Evolutionary conservation across 1,284 basidiomycete species (phyloP).

Genomic region (Malassezia brasiliensis): DNA sequence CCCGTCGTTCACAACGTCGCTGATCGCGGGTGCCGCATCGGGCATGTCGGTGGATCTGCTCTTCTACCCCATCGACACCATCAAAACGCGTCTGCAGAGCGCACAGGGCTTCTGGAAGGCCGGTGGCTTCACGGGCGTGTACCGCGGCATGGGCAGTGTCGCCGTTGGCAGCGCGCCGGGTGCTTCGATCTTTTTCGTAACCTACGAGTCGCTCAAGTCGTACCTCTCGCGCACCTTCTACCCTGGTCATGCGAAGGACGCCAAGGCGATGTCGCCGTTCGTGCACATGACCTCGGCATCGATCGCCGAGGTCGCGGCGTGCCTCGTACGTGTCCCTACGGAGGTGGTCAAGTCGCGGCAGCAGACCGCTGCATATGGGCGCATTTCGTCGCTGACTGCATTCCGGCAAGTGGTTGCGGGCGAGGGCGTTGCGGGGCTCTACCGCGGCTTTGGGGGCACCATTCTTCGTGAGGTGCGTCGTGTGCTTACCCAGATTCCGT

Average conservation of each 20-base stretch:
- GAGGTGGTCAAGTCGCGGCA: constrained; percentile 83
- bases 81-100: constrained; percentile 89
- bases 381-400: constrained; percentile 52
- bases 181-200: constrained; percentile 83
- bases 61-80: constrained; percentile 91
- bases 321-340: constrained; percentile 82
- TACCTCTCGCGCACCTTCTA: constrained; percentile 30
- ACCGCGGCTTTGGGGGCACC: constrained; percentile 68
- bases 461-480: constrained; percentile 63
- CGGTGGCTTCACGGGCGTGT: constrained; percentile 84
- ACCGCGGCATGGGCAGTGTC: constrained; percentile 88
- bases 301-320: constrained; percentile 58
- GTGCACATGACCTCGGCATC: constrained; percentile 50
- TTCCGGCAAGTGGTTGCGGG: constrained; percentile 53
- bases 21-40: constrained; percentile 37
- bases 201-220: constrained; percentile 81
- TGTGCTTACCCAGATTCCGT: constrained; percentile 61
- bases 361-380: constrained; percentile 64
- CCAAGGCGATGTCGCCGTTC: constrained; percentile 26
- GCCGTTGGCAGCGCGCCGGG: constrained; percentile 91
- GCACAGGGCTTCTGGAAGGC: constrained; percentile 72
- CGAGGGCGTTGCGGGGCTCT: constrained; percentile 63
- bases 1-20: constrained; percentile 13
- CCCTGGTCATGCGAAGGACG: constrained; percentile 6
- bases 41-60: constrained; percentile 60